These are phyloP conservation scores for Tolypocladium sp. DNA, from an alignment of 2,329 filamentous ascomycete species.

Conservation along the genomic window DNA sequence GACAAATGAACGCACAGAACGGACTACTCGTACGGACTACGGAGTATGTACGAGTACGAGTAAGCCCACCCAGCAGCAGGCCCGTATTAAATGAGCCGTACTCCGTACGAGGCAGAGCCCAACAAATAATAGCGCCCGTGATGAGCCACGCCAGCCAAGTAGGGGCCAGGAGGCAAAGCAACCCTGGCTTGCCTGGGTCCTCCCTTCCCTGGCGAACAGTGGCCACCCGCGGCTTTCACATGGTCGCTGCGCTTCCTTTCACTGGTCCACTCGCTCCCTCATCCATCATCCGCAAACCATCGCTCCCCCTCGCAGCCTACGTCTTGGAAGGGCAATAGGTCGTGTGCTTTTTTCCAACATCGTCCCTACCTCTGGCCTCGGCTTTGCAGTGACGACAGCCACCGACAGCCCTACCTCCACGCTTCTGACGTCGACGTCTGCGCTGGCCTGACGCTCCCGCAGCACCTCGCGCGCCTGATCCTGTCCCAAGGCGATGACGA, in stretches of 20 bases:
- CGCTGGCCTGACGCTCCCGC: not conserved
- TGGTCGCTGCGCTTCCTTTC: conserved; percentile 16
- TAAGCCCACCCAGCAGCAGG: not conserved
- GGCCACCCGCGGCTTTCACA: conserved; percentile 13
- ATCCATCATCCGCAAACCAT: conserved; percentile 14
- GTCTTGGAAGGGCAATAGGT: conserved; percentile 27
- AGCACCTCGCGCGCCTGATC: not conserved
- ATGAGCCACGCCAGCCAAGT: not conserved
- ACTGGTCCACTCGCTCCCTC: conserved; percentile 17
- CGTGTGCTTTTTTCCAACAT: conserved; percentile 23
- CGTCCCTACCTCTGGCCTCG: not conserved
- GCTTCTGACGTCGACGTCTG: not conserved
- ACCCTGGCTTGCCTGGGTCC: not conserved
- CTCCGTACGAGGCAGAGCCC: too few species aligned
- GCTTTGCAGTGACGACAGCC: not conserved
- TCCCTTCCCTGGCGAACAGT: not conserved
- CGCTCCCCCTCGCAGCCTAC: conserved; percentile 6
- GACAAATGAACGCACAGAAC: not conserved
- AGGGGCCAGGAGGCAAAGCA: not conserved
- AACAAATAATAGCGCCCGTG: not conserved
- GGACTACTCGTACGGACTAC: too few species aligned
- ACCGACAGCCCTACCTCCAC: not conserved
- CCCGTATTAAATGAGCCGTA: not conserved
- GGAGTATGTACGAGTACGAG: not conserved
- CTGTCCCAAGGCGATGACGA: not conserved